Conservation (phyloP, 2,329 filamentous ascomycete genomes). For the Didymella arachidicola region DNA sequence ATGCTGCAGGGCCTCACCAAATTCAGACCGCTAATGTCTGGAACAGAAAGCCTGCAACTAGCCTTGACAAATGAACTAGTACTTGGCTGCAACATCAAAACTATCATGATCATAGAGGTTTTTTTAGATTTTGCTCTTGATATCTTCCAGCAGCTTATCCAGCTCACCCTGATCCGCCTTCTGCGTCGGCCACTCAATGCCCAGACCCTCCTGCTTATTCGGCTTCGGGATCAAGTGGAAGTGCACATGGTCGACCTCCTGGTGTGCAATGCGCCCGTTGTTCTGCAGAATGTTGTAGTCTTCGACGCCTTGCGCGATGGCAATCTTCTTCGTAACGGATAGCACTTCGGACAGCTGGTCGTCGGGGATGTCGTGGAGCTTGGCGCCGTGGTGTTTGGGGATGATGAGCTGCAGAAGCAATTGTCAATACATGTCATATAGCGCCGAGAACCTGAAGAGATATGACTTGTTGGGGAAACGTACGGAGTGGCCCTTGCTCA, state of each 20-base stretch:
- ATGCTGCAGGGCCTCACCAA: background rate
- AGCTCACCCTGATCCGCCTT: constrained; percentile 81
- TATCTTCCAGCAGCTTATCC: constrained; percentile 78
- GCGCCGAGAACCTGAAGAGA: too few relatives aligned
- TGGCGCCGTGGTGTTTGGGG: constrained; percentile 91
- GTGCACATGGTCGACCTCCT: constrained; percentile 91
- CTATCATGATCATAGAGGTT: background rate
- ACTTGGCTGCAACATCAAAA: background rate
- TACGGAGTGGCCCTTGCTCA: constrained; percentile 89
- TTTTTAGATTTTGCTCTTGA: constrained; percentile 84
- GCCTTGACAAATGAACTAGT: background rate
- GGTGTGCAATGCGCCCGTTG: constrained; percentile 90
- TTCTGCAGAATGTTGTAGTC: constrained; percentile 98
- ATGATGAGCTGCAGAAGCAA: constrained; percentile 78
- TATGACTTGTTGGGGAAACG: constrained; percentile 35
- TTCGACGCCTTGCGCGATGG: constrained; percentile 73
- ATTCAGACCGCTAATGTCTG: background rate
- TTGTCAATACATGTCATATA: background rate
- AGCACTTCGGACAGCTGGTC: constrained; percentile 84
- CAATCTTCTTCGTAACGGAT: constrained; percentile 87
- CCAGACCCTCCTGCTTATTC: constrained; percentile 79
- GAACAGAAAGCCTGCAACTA: background rate
- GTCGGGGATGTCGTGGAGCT: constrained; percentile 91
- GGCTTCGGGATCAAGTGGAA: constrained; percentile 99
- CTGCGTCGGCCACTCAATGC: constrained; percentile 80